Evolutionary conservation across 1,284 basidiomycete genomes (phyloP).

Genomic region (Marasmius sp.): DNA sequence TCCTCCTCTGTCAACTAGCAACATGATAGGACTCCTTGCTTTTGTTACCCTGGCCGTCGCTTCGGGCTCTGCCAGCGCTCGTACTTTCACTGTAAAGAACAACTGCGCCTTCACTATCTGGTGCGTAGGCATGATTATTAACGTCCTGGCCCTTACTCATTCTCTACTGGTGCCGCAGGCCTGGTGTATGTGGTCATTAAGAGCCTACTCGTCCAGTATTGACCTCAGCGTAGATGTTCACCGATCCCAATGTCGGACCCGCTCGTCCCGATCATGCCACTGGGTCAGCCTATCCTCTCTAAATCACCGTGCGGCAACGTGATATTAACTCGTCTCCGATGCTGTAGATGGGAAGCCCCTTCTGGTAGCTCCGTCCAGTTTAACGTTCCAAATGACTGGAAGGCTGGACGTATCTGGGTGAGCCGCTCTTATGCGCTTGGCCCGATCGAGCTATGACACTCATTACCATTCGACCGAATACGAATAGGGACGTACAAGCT

Average conservation of each 20-base stretch:
- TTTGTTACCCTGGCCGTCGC: slow-evolving; percentile 8
- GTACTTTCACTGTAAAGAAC: slow-evolving; percentile 20
- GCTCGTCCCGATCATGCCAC: slow-evolving; percentile 16
- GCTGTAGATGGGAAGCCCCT: slow-evolving; percentile 27
- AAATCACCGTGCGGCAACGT: background rate
- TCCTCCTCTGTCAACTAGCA: no score
- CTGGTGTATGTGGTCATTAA: slow-evolving; percentile 2
- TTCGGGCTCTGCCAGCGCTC: slow-evolving; percentile 8
- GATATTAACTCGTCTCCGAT: background rate
- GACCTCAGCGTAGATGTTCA: slow-evolving; percentile 15
- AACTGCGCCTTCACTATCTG: slow-evolving; percentile 20
- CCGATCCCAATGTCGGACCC: slow-evolving; percentile 16
- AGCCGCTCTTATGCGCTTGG: background rate
- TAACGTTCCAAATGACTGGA: slow-evolving; percentile 34
- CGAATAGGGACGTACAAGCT: slow-evolving; percentile 37
- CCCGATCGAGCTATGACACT: background rate
- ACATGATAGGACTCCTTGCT: slow-evolving; percentile 8
- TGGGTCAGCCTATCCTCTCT: slow-evolving; percentile 11
- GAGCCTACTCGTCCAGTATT: background rate
- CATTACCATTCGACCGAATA: background rate
- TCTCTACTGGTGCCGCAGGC: background rate
- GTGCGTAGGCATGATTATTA: background rate
- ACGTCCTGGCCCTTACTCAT: background rate
- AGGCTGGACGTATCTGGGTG: slow-evolving; percentile 34
- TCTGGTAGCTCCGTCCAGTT: slow-evolving; percentile 24